These are phyloP conservation scores for Moricandia moricandioides DNA, from an alignment of 345 rosid genomes.

Conservation along the genomic window DNA sequence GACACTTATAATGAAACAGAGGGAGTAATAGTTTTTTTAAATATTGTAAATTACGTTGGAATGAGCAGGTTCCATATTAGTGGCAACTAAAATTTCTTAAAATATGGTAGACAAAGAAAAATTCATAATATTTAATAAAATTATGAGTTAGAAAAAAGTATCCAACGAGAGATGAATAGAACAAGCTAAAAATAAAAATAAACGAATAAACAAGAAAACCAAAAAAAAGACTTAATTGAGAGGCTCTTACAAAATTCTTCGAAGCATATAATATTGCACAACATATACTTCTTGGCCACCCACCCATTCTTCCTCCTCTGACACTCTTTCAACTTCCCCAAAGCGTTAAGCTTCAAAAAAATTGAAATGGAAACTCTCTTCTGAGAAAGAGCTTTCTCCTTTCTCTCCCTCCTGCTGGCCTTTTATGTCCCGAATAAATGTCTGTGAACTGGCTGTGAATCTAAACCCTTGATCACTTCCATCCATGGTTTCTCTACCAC, in stretches of 20 bases:
- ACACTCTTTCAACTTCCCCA: constrained; percentile 1
- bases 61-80: too few species aligned
- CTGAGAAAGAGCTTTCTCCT: neutral
- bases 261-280: constrained; percentile 8
- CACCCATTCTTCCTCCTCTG: too few species aligned
- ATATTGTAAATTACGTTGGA: too few species aligned
- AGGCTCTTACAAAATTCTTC: constrained; percentile 15
- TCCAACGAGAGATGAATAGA: neutral
- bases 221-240: neutral
- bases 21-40: too few species aligned
- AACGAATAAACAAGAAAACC: neutral
- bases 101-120: neutral
- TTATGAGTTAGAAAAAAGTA: neutral
- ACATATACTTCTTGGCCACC: constrained; percentile 2
- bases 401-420: neutral
- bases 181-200: neutral
- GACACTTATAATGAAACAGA: too few species aligned
- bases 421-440: constrained; percentile 75
- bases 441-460: constrained; percentile 85
- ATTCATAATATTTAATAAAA: neutral
- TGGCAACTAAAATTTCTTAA: neutral
- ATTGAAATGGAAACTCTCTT: neutral
- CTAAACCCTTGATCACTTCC: constrained; percentile 72
- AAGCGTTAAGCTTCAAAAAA: neutral
- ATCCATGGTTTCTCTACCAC: constrained; percentile 90